These are phyloP conservation scores for Rhizopogon parksii DNA, from an alignment of 1,284 basidiomycete species.

Conservation along the genomic window DNA sequence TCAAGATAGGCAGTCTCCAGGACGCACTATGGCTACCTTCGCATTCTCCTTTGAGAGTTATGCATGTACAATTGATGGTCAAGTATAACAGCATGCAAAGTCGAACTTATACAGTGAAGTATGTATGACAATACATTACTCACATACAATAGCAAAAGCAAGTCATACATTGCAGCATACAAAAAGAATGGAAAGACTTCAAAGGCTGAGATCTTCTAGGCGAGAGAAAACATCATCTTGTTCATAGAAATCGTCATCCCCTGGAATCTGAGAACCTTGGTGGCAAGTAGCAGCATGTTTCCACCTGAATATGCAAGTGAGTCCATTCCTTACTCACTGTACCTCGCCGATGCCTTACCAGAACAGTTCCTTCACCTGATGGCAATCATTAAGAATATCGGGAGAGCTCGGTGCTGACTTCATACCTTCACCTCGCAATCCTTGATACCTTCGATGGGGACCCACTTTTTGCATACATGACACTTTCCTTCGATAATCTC, in stretches of 20 bases:
- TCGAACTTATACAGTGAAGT: neutral
- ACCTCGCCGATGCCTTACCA: conserved; percentile 41
- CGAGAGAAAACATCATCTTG: conserved; percentile 31
- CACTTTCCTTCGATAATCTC: conserved; percentile 64
- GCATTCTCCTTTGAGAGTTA: too few species aligned
- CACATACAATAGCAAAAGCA: neutral
- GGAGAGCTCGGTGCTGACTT: neutral
- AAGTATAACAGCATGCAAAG: neutral
- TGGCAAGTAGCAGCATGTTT: conserved; percentile 74
- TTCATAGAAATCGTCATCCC: conserved; percentile 48
- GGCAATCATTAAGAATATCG: neutral
- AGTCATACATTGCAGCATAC: neutral
- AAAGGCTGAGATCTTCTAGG: conserved; percentile 11
- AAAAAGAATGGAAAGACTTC: neutral
- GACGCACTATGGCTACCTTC: too few species aligned
- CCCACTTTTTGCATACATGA: conserved; percentile 68
- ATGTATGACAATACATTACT: neutral
- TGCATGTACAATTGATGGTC: too few species aligned
- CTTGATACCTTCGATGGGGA: conserved; percentile 64
- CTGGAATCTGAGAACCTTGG: conserved; percentile 44
- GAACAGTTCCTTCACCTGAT: conserved; percentile 63
- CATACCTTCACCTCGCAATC: conserved; percentile 60
- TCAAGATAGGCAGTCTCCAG: too few species aligned
- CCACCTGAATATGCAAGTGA: conserved; percentile 48
- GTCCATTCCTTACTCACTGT: neutral